Base-by-base conservation (phyloP, 495 filamentous ascomycete species). In the Trichoderma orchidacearum region DNA sequence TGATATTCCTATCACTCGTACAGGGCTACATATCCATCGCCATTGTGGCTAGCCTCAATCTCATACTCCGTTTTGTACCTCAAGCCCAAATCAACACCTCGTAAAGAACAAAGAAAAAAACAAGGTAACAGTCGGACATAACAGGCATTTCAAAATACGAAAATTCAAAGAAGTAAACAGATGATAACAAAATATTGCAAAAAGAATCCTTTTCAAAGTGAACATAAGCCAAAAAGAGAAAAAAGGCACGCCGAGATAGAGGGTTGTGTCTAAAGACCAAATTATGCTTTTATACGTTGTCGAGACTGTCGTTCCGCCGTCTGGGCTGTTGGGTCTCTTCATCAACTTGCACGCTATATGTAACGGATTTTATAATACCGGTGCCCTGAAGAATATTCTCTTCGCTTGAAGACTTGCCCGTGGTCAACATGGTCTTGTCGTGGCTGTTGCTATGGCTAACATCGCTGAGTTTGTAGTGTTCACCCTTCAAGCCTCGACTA, bases 311-410 rank as follows among this genome's bases (percentile, higher is more conserved):
- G 41, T 48, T 48, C 5, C 41, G 41, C 41, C 41, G 18, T 11
- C 41, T 48, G 2, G 54, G 21, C 25, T 45, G 29, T 8, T 48
- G 11, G 27, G 28, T 5, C n/a, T 55, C 51, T 30, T 58, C 52
- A 29, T 75, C 74, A 21, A 70, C 62, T 0, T 63, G 66, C 1
- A 75, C 72, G 13, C 64, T 68, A 51, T 75, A 74, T 51, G 74
- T 74, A n/a, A 75, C 67, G 2, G 71, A 73, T 69, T 72, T 72
- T 45, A 75, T 63, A 50, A 77, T 77, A 51, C 60, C 63, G 0
- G 59, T 51, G 36, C 59, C 58, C 28, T 50, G 36, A 45, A 77
- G 61, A 51, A 77, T 75, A n/a, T 74, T 66, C 54, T 77, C 74
- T 59, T 75, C 74, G 55, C 74, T 77, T 15, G 66, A 64, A 15